Conservation (phyloP, 2,329 filamentous ascomycete genomes). For the Tolypocladium nubicola region DNA sequence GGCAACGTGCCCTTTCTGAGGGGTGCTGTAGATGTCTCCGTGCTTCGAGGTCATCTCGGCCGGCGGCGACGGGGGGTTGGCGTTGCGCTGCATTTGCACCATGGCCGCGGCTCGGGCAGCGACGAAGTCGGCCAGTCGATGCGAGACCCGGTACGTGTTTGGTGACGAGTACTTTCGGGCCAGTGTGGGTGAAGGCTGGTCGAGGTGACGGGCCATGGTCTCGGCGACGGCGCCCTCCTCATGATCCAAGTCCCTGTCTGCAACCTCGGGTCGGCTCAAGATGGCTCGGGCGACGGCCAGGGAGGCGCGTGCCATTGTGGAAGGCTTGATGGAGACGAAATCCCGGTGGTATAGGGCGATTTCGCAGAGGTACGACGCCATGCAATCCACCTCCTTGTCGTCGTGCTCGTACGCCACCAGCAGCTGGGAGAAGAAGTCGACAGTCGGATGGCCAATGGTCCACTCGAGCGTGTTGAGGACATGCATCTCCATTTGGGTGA, state of each 20-base stretch:
- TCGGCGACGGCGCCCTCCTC: conserved; percentile 58
- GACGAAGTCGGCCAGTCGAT: conserved; percentile 47
- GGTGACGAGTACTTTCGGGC: conserved; percentile 49
- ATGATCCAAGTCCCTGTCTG: conserved; percentile 66
- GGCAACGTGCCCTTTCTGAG: conserved; percentile 62
- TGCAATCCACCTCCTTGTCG: conserved; percentile 83
- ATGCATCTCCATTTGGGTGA: conserved; percentile 99
- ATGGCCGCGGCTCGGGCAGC: conserved; percentile 41
- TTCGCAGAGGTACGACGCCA: conserved; percentile 90
- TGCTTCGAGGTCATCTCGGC: conserved; percentile 40
- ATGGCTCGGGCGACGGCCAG: conserved; percentile 81
- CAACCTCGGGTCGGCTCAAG: conserved; percentile 66
- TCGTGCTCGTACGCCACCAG: conserved; percentile 69
- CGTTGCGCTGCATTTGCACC: conserved; percentile 33
- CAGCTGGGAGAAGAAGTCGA: conserved; percentile 86
- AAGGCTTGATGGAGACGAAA: conserved; percentile 87
- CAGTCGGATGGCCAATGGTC: conserved; percentile 90
- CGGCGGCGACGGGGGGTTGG: conserved; percentile 50
- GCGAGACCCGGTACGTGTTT: conserved; percentile 41
- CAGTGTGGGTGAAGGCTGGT: conserved; percentile 46
- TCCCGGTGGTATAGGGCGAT: conserved; percentile 94
- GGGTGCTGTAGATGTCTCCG: conserved; percentile 62
- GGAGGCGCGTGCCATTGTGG: conserved; percentile 79
- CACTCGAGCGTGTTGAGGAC: conserved; percentile 95
- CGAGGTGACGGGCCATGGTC: conserved; percentile 47